These are phyloP conservation scores for Aspergillus sp. DNA, from an alignment of 2,329 filamentous ascomycete genomes.

Conservation along the genomic window DNA sequence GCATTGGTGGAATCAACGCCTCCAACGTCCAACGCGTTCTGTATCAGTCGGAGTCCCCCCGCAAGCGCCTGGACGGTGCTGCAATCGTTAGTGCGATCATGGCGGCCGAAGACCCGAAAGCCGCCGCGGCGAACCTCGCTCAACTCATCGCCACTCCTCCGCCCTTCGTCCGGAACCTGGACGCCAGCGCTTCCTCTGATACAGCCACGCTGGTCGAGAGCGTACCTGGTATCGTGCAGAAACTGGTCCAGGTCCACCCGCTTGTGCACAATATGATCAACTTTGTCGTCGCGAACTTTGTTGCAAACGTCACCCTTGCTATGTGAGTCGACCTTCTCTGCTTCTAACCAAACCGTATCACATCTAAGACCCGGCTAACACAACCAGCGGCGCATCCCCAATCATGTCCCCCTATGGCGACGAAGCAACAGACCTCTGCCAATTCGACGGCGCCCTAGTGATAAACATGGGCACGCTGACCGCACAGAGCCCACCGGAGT, in stretches of 20 bases:
- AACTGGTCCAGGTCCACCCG: slow-evolving; percentile 67
- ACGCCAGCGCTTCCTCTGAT: slow-evolving; percentile 33
- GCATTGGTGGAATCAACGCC: slow-evolving; percentile 86
- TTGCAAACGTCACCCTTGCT: slow-evolving; percentile 84
- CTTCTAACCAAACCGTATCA: not conserved
- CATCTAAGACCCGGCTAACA: slow-evolving; percentile 21
- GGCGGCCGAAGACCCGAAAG: slow-evolving; percentile 68
- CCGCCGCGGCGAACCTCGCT: slow-evolving; percentile 64
- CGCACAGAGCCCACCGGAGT: slow-evolving; percentile 72
- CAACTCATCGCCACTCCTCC: slow-evolving; percentile 55
- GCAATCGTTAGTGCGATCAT: slow-evolving; percentile 91
- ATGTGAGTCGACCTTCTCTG: slow-evolving; percentile 49
- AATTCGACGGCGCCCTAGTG: slow-evolving; percentile 76
- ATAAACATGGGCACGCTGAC: slow-evolving; percentile 96
- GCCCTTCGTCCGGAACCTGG: slow-evolving; percentile 38
- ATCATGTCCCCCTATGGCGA: slow-evolving; percentile 91
- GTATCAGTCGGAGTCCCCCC: slow-evolving; percentile 64
- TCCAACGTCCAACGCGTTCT: slow-evolving; percentile 75
- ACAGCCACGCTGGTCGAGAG: slow-evolving; percentile 36
- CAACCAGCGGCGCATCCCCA: slow-evolving; percentile 71
- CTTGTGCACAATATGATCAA: slow-evolving; percentile 98
- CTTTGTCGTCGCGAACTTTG: slow-evolving; percentile 91
- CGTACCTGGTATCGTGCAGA: slow-evolving; percentile 58
- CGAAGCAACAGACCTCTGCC: slow-evolving; percentile 80
- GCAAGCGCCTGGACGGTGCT: slow-evolving; percentile 74